A percentile compares a stretch with the other conserved stretches of the same genome.
These are phyloP conservation scores for Coemansia sp. DNA, from an alignment of 192 early-diverging fungal species.

Conservation along the genomic window DNA sequence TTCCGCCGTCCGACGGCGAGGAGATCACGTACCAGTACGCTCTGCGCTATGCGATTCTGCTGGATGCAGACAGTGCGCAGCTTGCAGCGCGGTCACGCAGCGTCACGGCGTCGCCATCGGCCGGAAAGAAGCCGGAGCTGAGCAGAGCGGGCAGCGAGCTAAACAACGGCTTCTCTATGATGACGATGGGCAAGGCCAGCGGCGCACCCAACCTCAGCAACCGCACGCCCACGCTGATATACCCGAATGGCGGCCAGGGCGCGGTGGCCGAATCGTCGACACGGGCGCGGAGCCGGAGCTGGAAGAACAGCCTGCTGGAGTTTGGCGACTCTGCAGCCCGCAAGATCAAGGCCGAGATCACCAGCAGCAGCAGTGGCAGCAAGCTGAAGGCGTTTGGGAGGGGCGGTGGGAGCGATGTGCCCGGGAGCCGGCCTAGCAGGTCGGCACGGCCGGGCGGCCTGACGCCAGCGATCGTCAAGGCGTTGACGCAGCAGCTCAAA, in stretches of 20 bases:
- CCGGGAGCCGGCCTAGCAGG: too few species aligned
- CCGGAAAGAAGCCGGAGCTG: background rate
- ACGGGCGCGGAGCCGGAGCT: conserved; percentile 13
- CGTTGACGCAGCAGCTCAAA: conserved; percentile 39
- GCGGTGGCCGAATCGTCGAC: background rate
- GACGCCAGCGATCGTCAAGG: conserved; percentile 28
- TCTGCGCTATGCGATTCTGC: conserved; percentile 43
- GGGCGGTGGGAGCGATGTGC: background rate
- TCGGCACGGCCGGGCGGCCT: conserved; percentile 12
- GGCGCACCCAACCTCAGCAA: conserved; percentile 38
- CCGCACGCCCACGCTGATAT: conserved; percentile 44
- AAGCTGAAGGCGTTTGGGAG: conserved; percentile 27
- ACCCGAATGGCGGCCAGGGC: background rate
- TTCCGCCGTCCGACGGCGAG: conserved; percentile 6
- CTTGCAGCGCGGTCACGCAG: conserved; percentile 32
- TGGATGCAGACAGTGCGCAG: conserved; percentile 42
- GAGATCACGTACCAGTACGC: conserved; percentile 47
- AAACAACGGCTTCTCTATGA: conserved; percentile 17
- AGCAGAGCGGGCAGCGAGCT: background rate
- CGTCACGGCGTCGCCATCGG: background rate
- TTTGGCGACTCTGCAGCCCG: conserved; percentile 42
- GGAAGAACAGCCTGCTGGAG: conserved; percentile 32
- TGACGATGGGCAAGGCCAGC: conserved; percentile 33
- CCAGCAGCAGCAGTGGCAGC: conserved; percentile 5
- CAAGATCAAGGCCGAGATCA: conserved; percentile 32